Conservation (phyloP, 2,329 filamentous ascomycete species). For the Neofusicoccum laricinum region DNA sequence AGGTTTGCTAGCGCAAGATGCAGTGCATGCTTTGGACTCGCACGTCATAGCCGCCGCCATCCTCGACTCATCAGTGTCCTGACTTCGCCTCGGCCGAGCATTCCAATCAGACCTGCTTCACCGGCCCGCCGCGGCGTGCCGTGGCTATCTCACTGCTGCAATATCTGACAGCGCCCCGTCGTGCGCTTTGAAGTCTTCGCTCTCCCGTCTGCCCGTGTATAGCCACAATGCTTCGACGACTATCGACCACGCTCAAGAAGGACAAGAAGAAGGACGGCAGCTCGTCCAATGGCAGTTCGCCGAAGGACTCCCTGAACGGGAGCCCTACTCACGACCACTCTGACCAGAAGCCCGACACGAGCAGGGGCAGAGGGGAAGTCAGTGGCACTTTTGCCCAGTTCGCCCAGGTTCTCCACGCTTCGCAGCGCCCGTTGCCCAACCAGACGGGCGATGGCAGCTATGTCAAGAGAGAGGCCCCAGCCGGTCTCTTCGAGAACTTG, state of each 20-base stretch:
- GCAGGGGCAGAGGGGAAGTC: constrained; percentile 15
- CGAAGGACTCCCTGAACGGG: constrained; percentile 1
- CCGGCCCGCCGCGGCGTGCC: neutral
- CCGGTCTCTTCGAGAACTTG: constrained; percentile 55
- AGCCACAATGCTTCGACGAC: constrained; percentile 18
- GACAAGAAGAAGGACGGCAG: constrained; percentile 21
- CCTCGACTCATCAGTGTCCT: neutral
- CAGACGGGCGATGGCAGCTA: constrained; percentile 29
- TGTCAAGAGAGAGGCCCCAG: constrained; percentile 44
- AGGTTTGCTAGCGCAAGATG: neutral
- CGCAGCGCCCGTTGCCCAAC: constrained; percentile 19
- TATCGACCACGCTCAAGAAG: constrained; percentile 21
- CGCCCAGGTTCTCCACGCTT: constrained; percentile 20
- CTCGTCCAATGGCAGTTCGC: constrained; percentile 14
- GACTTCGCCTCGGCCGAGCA: neutral
- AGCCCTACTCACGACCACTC: constrained; percentile 12
- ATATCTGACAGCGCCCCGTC: neutral
- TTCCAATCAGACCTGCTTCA: constrained; percentile 2
- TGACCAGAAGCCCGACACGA: constrained; percentile 20
- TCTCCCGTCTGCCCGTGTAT: neutral
- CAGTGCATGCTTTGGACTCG: neutral
- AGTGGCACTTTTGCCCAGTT: constrained; percentile 18
- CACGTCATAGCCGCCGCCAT: neutral
- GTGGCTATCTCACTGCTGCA: neutral
- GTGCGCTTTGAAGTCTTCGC: neutral